Percentiles rank a stretch among this genome's conserved stretches.
These are phyloP conservation scores for Hericium rajendrae DNA, from an alignment of 768 basidiomycete genomes.

Conservation along the genomic window DNA sequence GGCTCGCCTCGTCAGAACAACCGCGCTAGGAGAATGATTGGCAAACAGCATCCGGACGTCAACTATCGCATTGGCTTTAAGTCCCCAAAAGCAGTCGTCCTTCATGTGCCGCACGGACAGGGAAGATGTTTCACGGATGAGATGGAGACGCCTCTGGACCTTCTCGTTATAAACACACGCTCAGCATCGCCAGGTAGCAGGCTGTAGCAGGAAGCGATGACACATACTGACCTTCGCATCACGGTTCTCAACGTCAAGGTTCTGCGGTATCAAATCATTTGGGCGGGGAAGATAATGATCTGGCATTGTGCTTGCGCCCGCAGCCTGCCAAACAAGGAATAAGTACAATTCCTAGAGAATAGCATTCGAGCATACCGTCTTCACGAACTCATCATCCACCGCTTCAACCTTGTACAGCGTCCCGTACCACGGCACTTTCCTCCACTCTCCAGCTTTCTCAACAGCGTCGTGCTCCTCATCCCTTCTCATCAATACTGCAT, in stretches of 20 bases:
- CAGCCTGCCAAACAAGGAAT: conserved; percentile 35
- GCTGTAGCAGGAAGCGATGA: neutral
- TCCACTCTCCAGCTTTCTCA: conserved; percentile 40
- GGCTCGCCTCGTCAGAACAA: conserved; percentile 59
- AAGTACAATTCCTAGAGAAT: neutral
- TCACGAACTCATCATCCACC: conserved; percentile 54
- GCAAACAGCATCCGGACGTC: conserved; percentile 61
- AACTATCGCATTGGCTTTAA: conserved; percentile 71
- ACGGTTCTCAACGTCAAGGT: conserved; percentile 74
- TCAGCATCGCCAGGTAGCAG: neutral
- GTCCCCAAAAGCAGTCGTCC: conserved; percentile 94
- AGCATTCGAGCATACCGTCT: conserved; percentile 29
- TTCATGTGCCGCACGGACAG: conserved; percentile 93
- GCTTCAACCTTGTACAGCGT: conserved; percentile 73
- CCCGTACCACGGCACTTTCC: conserved; percentile 86
- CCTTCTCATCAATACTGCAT: conserved; percentile 75
- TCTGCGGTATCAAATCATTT: conserved; percentile 86
- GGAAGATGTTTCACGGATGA: conserved; percentile 62
- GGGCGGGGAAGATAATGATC: conserved; percentile 74
- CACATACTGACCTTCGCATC: conserved; percentile 47
- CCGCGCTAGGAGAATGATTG: conserved; percentile 53
- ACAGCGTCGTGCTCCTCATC: conserved; percentile 51
- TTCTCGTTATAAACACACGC: conserved; percentile 19
- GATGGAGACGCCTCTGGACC: conserved; percentile 66
- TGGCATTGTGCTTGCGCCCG: conserved; percentile 48